Base-by-base conservation (phyloP, 345 rosid genomes). In the Aurinia saxatilis region DNA sequence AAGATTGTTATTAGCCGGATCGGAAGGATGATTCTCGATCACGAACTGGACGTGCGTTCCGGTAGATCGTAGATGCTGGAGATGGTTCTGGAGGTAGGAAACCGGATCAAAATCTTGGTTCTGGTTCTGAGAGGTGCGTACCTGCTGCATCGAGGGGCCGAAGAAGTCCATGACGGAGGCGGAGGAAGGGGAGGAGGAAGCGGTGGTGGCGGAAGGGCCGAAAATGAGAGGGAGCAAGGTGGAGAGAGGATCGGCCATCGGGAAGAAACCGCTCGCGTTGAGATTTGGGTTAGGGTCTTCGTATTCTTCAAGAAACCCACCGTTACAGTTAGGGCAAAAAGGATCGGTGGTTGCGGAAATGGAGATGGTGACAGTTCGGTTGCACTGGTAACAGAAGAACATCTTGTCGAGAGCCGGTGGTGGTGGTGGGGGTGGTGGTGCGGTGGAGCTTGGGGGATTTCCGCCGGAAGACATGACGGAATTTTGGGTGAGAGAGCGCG, bases 11-110 rank as follows among this genome's bases (percentile, higher is more conserved):
- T 73, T 2, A 57, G 38, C 39, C 55, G 77, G 34, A 80, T 77
- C 81, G 34, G 59, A 47, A 13, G 64, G 78, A 51, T 71, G 75
- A 33, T 82, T 78, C 77, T 82, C 84, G 53, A 86, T 66, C 66
- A 84, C 80, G 66, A 86, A 82, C 71, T 86, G 88, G 47, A 86
- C 70, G 27, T 78, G 79, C 30, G 86, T 81, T 10, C 95, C 90
- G 60, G 79, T 77, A 18, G 82, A 73, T 46, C 82, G 73, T 8
- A 84, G 77, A 50, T 66, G 77, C 44, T 80, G 80, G 55, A 84
- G 73, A 66, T 82, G 80, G 34, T 77, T 79, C 47, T 82, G 81
- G 19, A 86, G 78, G 51, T 82, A 82, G 29, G 75, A 46, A 1
- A 84, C 11, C 36, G 90, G 86, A 57, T 82, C 79, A 70, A 83